Percentiles rank a stretch among this genome's conserved stretches.
These are phyloP conservation scores for Penicillium paxilli DNA, from an alignment of 495 filamentous ascomycete species.

Conservation along the genomic window DNA sequence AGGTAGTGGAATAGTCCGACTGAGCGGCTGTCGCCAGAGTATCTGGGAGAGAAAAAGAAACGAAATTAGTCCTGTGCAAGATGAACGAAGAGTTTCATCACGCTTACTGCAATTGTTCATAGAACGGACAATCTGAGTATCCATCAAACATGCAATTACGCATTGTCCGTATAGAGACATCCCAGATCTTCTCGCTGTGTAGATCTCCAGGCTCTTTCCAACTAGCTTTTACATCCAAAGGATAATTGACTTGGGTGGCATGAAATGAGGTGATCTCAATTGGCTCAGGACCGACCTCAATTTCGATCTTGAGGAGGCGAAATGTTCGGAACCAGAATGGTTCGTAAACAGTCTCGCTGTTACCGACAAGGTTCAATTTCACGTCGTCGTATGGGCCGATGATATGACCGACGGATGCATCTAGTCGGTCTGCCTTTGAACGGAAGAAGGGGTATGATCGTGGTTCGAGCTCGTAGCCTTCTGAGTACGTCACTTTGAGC, in stretches of 20 bases:
- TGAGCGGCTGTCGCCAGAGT: constrained; percentile 31
- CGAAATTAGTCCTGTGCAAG: too few relatives aligned
- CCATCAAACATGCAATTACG: constrained; percentile 43
- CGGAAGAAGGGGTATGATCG: constrained; percentile 40
- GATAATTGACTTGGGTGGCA: constrained; percentile 34
- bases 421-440: constrained; percentile 33
- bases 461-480: constrained; percentile 42
- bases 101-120: constrained; percentile 41
- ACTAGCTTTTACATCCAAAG: constrained; percentile 29
- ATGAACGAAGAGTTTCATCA: not conserved
- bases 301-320: constrained; percentile 29
- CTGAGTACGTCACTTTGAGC: constrained; percentile 37
- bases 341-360: constrained; percentile 20
- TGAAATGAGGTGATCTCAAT: constrained; percentile 14
- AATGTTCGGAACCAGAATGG: constrained; percentile 46
- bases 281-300: constrained; percentile 20
- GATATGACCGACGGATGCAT: constrained; percentile 29
- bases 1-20: constrained; percentile 40
- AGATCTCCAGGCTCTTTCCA: constrained; percentile 19
- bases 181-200: constrained; percentile 27
- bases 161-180: constrained; percentile 32
- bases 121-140: constrained; percentile 42
- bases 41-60: too few relatives aligned
- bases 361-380: constrained; percentile 9
- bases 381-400: constrained; percentile 37